Percentiles rank a stretch among this genome's conserved stretches.
Evolutionary conservation across 2,329 filamentous ascomycete species (phyloP).

Genomic region (Cryphonectria naterciae): DNA sequence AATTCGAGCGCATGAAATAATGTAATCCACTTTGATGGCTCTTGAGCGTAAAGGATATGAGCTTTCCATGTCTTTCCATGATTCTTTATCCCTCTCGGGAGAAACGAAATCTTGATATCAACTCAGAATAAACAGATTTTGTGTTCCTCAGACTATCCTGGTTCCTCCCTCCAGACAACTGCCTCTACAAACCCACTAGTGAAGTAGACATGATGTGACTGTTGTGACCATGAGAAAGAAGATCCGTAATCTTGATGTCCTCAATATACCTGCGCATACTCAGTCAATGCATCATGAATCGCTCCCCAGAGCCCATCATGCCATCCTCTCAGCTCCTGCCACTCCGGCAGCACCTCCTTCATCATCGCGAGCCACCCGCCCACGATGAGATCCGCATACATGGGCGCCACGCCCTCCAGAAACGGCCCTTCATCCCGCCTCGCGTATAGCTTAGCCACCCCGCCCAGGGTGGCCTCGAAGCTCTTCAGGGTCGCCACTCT

Average conservation of each 20-base stretch:
- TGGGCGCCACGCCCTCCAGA: constrained; percentile 48
- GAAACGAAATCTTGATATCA: too few relatives aligned
- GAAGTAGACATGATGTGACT: too few relatives aligned
- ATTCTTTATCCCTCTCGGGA: too few relatives aligned
- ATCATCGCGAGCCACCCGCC: constrained; percentile 60
- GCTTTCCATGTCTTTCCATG: too few relatives aligned
- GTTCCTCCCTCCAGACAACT: too few relatives aligned
- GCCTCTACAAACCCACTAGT: too few relatives aligned
- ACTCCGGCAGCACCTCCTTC: constrained; percentile 45
- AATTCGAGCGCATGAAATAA: too few relatives aligned
- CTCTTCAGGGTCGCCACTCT: constrained; percentile 43
- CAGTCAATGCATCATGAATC: constrained; percentile 51
- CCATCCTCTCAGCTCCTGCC: constrained; percentile 52
- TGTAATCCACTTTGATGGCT: too few relatives aligned
- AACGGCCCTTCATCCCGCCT: constrained; percentile 49
- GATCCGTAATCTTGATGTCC: background rate
- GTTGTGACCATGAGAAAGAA: too few relatives aligned
- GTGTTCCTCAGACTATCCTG: too few relatives aligned
- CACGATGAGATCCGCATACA: constrained; percentile 61
- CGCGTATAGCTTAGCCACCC: constrained; percentile 46
- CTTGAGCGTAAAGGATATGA: too few relatives aligned
- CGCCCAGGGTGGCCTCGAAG: constrained; percentile 47
- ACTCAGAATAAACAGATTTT: too few relatives aligned
- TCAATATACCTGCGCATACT: constrained; percentile 36
- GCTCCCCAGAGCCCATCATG: constrained; percentile 54